phyloP scores from a whole-genome alignment of 148 eudicot species.

The Polygonum aviculare region DNA sequence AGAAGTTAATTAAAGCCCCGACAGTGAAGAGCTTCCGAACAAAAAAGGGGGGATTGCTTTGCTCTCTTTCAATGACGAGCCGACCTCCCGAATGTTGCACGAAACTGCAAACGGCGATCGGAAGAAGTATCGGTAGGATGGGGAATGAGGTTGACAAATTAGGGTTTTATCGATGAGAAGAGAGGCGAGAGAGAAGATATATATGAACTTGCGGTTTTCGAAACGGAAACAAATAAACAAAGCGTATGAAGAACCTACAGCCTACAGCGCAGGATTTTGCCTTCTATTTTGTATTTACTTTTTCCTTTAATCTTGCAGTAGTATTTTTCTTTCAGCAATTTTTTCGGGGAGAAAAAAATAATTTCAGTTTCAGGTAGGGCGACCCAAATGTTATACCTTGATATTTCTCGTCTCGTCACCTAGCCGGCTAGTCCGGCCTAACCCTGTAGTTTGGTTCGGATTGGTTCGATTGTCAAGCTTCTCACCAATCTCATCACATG shows the following conservation, averaged over 20 bases:
- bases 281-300: neutral
- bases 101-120: neutral
- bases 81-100: neutral
- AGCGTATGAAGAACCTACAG: conserved; percentile 20
- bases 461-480: too few relatives aligned
- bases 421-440: too few relatives aligned
- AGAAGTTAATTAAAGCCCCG: conserved; percentile 7
- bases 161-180: conserved; percentile 18
- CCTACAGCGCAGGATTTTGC: neutral
- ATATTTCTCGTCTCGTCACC: too few relatives aligned
- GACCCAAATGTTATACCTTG: too few relatives aligned
- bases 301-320: neutral
- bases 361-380: too few relatives aligned
- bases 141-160: conserved; percentile 9
- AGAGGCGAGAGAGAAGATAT: neutral
- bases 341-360: too few relatives aligned
- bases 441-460: too few relatives aligned
- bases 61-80: neutral
- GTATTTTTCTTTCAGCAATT: neutral
- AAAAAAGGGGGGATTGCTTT: neutral
- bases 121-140: neutral
- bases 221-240: conserved; percentile 22
- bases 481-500: too few relatives aligned
- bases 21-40: neutral
- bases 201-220: conserved; percentile 10